Percentiles rank a stretch among this genome's conserved stretches.
phyloP scores from a whole-genome alignment of 106 monocot genomes.

The Triglochin maritima region DNA sequence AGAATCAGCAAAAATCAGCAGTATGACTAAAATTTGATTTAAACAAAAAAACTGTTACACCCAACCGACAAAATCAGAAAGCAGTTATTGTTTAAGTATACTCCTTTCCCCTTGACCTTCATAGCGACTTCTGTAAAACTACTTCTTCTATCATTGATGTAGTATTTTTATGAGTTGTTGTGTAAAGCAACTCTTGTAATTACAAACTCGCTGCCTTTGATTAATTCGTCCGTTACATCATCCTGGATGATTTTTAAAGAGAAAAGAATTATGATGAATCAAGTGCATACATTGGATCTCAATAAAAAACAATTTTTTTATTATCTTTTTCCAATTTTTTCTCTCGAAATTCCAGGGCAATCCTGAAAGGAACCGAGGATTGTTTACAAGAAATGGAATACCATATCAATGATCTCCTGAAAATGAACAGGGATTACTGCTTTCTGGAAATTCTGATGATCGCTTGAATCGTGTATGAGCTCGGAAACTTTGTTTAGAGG shows the following conservation, averaged over 20 bases:
- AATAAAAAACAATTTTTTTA: not conserved
- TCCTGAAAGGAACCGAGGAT: not conserved
- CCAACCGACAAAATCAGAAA: conserved; percentile 87
- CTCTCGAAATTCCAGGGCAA: not conserved
- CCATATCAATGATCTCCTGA: conserved; percentile 76
- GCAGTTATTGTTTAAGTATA: conserved; percentile 90
- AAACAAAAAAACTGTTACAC: not conserved
- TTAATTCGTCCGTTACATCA: conserved; percentile 57
- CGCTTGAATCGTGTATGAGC: conserved; percentile 88
- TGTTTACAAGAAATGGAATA: not conserved
- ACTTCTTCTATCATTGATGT: conserved; percentile 80
- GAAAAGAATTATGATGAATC: not conserved
- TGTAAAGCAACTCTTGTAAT: conserved; percentile 83
- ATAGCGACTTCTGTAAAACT: conserved; percentile 98
- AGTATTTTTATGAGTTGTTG: conserved; percentile 94
- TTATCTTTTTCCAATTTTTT: not conserved
- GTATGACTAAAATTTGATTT: too few relatives aligned
- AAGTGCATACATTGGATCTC: not conserved
- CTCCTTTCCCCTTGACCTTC: conserved; percentile 89
- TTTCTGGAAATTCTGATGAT: conserved; percentile 84
- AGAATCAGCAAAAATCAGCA: too few relatives aligned
- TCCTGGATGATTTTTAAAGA: conserved; percentile 32
- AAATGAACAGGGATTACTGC: conserved; percentile 89
- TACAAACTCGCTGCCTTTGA: conserved; percentile 69
- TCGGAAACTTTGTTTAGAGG: conserved; percentile 95